Conservation (phyloP, 306 rosid genomes). For the Leucaena leucocephala region DNA sequence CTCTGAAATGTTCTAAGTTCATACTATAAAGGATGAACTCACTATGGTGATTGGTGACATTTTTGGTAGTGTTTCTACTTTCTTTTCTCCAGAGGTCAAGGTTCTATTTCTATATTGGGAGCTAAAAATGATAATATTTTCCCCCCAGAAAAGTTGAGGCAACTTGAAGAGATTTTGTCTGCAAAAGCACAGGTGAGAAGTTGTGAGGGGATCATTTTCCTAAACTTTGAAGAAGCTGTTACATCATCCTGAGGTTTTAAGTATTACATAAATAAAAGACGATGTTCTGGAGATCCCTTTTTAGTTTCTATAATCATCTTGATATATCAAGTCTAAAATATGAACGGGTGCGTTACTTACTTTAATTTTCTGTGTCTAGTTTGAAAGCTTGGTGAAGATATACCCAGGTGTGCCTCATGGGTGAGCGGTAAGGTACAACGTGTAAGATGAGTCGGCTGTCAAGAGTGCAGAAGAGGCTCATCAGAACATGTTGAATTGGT, state of each 20-base stretch:
- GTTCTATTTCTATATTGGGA: slow-evolving; percentile 55
- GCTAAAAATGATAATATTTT: slow-evolving; percentile 47
- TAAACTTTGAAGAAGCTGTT: neutral
- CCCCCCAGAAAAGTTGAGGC: slow-evolving; percentile 45
- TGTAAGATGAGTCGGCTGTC: slow-evolving; percentile 50
- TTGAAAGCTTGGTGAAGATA: slow-evolving; percentile 60
- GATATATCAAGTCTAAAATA: neutral
- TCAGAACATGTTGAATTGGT: slow-evolving; percentile 64
- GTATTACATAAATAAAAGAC: neutral
- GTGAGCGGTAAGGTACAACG: slow-evolving; percentile 59
- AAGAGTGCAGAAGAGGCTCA: slow-evolving; percentile 74
- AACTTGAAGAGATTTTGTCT: slow-evolving; percentile 25
- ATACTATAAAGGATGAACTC: neutral
- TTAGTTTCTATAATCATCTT: neutral
- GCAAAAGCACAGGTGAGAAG: slow-evolving; percentile 50
- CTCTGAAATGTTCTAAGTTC: neutral
- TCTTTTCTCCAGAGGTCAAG: slow-evolving; percentile 46
- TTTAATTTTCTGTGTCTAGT: slow-evolving; percentile 35
- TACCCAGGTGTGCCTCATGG: slow-evolving; percentile 67
- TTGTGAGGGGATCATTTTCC: neutral
- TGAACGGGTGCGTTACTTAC: neutral
- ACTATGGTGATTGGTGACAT: slow-evolving; percentile 13
- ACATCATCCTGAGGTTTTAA: neutral
- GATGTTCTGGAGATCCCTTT: neutral
- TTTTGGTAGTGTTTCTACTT: neutral